Base-by-base conservation (phyloP, 805 yeast species). In the Yarrowia osloensis region DNA sequence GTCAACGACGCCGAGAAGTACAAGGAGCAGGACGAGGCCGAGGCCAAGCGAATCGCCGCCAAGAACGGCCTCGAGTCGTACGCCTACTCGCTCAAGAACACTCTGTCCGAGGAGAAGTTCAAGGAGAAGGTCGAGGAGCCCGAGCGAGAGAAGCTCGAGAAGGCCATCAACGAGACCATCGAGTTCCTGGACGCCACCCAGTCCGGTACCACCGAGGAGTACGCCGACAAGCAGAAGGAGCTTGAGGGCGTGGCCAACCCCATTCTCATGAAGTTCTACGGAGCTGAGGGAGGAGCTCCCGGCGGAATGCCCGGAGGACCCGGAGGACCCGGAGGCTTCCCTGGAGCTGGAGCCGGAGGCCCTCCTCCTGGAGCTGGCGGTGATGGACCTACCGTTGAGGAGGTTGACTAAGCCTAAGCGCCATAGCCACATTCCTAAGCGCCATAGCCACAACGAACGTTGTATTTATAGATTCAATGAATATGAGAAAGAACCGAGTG, bases 1-100 rank as follows among this genome's bases (percentile, higher is more conserved):
- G 97, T 93, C 71, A 83, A 91, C 71, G 98, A 93, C 81, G 98
- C 98, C 76, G 98, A 93, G 85, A 93, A 92, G 84, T 93, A 82
- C 87, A 92, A 90, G 85, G 97, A 90, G 74, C 97, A 93, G 81
- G 97, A 93, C 81, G 98, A 92, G 81, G 85, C 87, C 83, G 97
- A 93, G 86, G 90, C 97, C 77, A 79, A 86, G 72, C 91, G 98
- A 84, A 88, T 93, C 74, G 91, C 85, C 77, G 91, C 96, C 80
- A 92, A 91, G 91, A 93, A 93, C 82, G 93, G 88, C 75, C 86
- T 93, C 78, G 98, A 93, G 85, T 90, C 97, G 47, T 93, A 91
- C 80, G 90, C 97, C 73, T 93, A 90, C 87, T 88, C 95, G 61
- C 86, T 93, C 80, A 93, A 92, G 88, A 88, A 87, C 81, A 84